Evolutionary conservation across 805 yeast species (phyloP).

Genomic region (Kurtzmaniella cleridarum): DNA sequence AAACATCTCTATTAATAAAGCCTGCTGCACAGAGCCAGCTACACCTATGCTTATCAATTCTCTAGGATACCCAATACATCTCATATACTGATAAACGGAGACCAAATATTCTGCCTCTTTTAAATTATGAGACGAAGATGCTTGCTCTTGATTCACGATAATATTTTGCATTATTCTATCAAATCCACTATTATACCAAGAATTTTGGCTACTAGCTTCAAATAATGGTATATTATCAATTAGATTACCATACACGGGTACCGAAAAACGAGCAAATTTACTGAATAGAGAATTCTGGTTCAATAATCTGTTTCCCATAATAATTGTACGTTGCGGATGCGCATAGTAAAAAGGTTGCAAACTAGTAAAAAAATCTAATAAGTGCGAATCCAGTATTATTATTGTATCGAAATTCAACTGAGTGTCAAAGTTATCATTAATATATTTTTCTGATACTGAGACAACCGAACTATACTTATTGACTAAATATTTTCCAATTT

Average conservation of each 20-base stretch:
- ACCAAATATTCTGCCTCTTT: conserved; percentile 25
- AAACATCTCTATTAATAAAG: conserved; percentile 29
- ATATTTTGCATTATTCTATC: conserved; percentile 7
- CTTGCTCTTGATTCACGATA: conserved; percentile 2
- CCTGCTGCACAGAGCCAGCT: conserved; percentile 33
- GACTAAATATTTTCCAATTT: conserved; percentile 3
- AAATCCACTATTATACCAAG: conserved; percentile 2
- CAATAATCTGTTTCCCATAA: conserved; percentile 1
- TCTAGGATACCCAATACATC: conserved; percentile 37
- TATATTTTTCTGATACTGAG: not conserved
- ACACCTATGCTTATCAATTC: conserved; percentile 37
- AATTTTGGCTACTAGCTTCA: not conserved
- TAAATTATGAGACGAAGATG: conserved; percentile 4
- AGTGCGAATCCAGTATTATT: not conserved
- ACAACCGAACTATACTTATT: conserved; percentile 3
- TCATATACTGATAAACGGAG: conserved; percentile 41
- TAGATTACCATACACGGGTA: too few species aligned
- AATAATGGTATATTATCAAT: not conserved
- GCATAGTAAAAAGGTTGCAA: not conserved
- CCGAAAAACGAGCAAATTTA: not conserved
- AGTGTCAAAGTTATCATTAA: not conserved
- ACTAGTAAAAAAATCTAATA: not conserved
- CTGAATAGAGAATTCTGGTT: not conserved
- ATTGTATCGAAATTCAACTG: not conserved
- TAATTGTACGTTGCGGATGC: not conserved